Evolutionary conservation across 2,329 filamentous ascomycete species (phyloP).

Genomic region (Huntiella omanensis): DNA sequence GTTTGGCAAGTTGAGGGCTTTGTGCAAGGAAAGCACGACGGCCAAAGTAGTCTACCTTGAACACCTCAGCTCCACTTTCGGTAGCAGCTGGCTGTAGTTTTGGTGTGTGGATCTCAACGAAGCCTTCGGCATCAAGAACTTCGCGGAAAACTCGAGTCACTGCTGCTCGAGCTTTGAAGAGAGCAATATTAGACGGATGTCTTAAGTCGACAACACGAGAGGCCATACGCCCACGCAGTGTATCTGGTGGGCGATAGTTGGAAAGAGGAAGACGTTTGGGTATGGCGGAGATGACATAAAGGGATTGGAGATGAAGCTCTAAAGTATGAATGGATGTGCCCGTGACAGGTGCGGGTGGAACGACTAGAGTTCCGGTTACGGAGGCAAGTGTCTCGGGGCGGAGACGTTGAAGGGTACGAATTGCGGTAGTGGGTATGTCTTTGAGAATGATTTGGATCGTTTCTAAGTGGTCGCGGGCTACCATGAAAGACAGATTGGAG

Average conservation of each 20-base stretch:
- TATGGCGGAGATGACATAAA: constrained; percentile 33
- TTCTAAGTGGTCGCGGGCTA: constrained; percentile 66
- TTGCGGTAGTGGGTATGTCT: constrained; percentile 36
- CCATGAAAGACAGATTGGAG: constrained; percentile 63
- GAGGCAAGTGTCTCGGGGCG: constrained; percentile 61
- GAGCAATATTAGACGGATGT: constrained; percentile 68
- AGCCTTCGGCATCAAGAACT: constrained; percentile 54
- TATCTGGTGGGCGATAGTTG: constrained; percentile 23
- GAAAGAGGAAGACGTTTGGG: constrained; percentile 28
- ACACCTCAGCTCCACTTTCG: constrained; percentile 80
- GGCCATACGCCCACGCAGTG: constrained; percentile 46
- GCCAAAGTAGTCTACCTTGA: constrained; percentile 81
- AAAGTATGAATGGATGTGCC: constrained; percentile 44
- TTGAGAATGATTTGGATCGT: constrained; percentile 68
- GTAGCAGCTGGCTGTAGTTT: constrained; percentile 82
- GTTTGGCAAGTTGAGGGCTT: constrained; percentile 80
- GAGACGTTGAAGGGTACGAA: constrained; percentile 74
- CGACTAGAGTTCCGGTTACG: constrained; percentile 54
- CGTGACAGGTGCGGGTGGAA: constrained; percentile 55
- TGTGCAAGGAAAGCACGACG: constrained; percentile 76
- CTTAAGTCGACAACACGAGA: constrained; percentile 72
- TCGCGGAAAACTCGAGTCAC: constrained; percentile 64
- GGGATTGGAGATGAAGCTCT: constrained; percentile 48
- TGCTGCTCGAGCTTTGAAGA: constrained; percentile 72
- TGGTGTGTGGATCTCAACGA: constrained; percentile 86